Percentiles rank a stretch among this genome's conserved stretches.
phyloP scores from a whole-genome alignment of 495 filamentous ascomycete genomes.

The Hyaloscypha hepaticicola region DNA sequence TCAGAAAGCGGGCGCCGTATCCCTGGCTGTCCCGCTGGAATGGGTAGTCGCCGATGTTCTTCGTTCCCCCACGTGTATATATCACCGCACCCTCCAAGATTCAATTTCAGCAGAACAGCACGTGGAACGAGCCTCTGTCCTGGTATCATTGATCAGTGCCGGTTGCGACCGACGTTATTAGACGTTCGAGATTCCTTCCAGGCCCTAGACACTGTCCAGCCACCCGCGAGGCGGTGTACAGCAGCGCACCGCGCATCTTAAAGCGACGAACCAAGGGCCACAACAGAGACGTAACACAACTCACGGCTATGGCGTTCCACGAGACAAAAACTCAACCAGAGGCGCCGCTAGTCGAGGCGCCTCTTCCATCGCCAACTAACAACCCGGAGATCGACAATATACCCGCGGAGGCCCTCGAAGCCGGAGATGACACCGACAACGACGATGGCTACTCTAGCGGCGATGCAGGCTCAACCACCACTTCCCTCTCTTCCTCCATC shows the following conservation, averaged over 20 bases:
- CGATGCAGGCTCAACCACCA: conserved; percentile 33
- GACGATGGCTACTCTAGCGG: conserved; percentile 33
- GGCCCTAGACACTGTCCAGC: not conserved
- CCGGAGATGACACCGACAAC: conserved; percentile 3
- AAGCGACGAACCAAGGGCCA: not conserved
- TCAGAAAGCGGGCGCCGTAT: not conserved
- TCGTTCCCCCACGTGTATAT: too few species aligned
- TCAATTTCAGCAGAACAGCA: too few species aligned
- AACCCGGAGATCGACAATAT: not conserved
- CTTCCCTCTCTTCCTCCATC: conserved; percentile 43
- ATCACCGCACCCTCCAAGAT: too few species aligned
- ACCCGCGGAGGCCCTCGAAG: not conserved
- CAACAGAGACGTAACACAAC: not conserved
- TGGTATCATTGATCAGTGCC: too few species aligned
- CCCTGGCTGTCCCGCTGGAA: not conserved
- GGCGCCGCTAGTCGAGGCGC: not conserved
- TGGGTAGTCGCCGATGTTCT: not conserved
- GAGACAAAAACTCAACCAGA: not conserved
- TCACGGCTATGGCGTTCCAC: not conserved
- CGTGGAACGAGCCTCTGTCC: too few species aligned
- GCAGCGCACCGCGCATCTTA: not conserved
- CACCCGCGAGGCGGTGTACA: not conserved
- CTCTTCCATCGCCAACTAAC: not conserved
- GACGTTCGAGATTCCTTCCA: too few species aligned
- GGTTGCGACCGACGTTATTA: too few species aligned